Evolutionary conservation across 2,329 filamentous ascomycete genomes (phyloP), one percentile per base, ranked within the genome.

Genomic region (Paraphoma chrysanthemicola): DNA sequence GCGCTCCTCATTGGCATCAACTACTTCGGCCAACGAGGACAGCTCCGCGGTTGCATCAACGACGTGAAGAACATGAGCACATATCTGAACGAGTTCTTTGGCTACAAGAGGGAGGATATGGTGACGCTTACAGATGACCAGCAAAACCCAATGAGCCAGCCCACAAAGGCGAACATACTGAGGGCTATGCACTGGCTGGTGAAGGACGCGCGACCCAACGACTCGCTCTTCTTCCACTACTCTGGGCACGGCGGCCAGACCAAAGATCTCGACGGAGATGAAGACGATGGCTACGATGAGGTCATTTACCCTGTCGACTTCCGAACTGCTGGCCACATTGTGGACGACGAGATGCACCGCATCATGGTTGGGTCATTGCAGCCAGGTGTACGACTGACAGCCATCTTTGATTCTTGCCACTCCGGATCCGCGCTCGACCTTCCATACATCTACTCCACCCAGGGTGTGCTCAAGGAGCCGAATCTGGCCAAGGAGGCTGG

Each of bases 161-260:
- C 94, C 8, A 97, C 93, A 5, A 97, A 97, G 78, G 90, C 92
- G 66, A 98, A 98, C 73, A 96, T 98, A 53, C 78, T 98, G 38
- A 87, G 94, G 51, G 94, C 94, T 30, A 98, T 98, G 94, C 93
- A 97, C 75, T 98, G 94, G 94, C 81, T 98, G 17, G 92, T 97
- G 55, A 97, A 97, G 79, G 93, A 97, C 72, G 93, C 94, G 4
- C 86, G 86, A 55, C 91, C 93, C 0, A 96, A 97, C 73, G 94
- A 98, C 75, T 96, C 94, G 4, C 84, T 98, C 6, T 98, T 98
- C 80, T 97, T 98, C 81, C 94, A 98, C 79, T 98, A 97, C 77
- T 97, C 93, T 39, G 87, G 90, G 8, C 90, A 93, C 72, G 90
- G 91, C 57, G 91, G 91, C n/a, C 90, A 93, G 75, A 91, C 90